Evolutionary conservation across 2,329 filamentous ascomycete genomes (phyloP).

Genomic region (Harringtonia aguacate): DNA sequence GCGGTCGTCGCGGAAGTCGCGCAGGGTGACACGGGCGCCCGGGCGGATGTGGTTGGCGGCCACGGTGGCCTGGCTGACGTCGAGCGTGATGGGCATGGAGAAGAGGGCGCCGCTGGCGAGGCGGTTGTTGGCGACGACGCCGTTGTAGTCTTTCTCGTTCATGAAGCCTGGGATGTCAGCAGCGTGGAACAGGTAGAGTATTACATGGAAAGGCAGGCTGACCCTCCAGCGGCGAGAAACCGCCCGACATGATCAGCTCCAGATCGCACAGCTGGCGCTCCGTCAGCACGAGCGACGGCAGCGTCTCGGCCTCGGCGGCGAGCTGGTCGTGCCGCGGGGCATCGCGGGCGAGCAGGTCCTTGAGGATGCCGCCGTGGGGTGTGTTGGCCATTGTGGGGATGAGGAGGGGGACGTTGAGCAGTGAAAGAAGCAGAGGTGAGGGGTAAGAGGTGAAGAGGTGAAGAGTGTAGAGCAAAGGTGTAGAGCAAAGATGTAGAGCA

Average conservation of each 20-base stretch:
- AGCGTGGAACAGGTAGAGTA: not conserved
- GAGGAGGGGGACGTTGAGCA: not conserved
- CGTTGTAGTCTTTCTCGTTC: slow-evolving; percentile 95
- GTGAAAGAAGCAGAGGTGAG: not conserved
- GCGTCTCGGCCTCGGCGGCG: slow-evolving; percentile 69
- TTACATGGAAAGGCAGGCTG: slow-evolving; percentile 28
- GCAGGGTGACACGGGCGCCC: slow-evolving; percentile 74
- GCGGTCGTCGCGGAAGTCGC: slow-evolving; percentile 92
- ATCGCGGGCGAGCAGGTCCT: slow-evolving; percentile 95
- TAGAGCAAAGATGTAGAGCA: too few species aligned
- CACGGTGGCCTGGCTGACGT: slow-evolving; percentile 66
- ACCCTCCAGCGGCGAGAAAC: slow-evolving; percentile 97
- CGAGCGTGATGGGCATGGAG: slow-evolving; percentile 93
- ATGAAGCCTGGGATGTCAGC: slow-evolving; percentile 61
- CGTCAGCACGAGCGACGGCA: slow-evolving; percentile 73
- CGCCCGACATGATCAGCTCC: slow-evolving; percentile 92
- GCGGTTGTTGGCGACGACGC: slow-evolving; percentile 80
- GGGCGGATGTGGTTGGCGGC: slow-evolving; percentile 65
- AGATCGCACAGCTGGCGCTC: slow-evolving; percentile 97
- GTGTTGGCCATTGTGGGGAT: slow-evolving; percentile 48
- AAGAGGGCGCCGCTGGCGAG: slow-evolving; percentile 85
- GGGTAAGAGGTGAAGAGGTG: too few species aligned
- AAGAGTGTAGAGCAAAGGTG: too few species aligned
- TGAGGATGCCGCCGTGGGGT: slow-evolving; percentile 87
- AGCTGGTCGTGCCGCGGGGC: slow-evolving; percentile 72